A percentile compares a stretch with the other conserved stretches of the same genome.
These are phyloP conservation scores for Triglochin maritima DNA, from an alignment of 106 monocot genomes.

Conservation along the genomic window DNA sequence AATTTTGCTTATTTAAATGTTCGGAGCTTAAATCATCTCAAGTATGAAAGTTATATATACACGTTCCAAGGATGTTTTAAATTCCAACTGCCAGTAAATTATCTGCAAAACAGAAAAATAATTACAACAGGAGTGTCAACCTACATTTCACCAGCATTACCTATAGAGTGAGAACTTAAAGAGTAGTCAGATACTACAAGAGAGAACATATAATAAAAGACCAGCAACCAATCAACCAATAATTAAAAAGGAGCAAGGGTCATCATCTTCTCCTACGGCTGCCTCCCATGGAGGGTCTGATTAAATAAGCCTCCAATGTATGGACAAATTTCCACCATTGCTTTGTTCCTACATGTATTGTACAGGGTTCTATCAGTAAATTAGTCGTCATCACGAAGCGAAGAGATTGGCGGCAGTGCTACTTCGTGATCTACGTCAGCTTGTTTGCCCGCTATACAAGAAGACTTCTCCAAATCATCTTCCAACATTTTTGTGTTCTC, in stretches of 20 bases:
- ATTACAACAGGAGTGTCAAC: neutral
- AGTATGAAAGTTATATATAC: too few relatives aligned
- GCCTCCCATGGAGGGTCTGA: neutral
- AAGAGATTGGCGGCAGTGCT: too few relatives aligned
- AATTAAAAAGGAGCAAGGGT: neutral
- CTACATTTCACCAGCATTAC: neutral
- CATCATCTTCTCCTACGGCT: neutral
- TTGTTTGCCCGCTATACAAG: conserved; percentile 29
- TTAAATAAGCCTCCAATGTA: neutral
- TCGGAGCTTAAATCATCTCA: too few relatives aligned
- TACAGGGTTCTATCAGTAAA: too few relatives aligned
- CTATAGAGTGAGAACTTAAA: neutral
- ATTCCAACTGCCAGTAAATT: too few relatives aligned
- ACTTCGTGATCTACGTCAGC: neutral
- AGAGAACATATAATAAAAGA: neutral
- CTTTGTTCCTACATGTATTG: too few relatives aligned
- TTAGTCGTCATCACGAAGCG: too few relatives aligned
- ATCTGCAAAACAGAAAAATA: neutral
- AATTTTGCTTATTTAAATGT: too few relatives aligned
- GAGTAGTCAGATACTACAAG: neutral
- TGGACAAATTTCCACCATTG: too few relatives aligned
- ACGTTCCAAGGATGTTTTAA: too few relatives aligned
- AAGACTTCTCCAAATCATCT: conserved; percentile 20
- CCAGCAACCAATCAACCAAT: neutral
- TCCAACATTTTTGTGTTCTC: conserved; percentile 21